phyloP scores from a whole-genome alignment of 352 stramenopile species.

The Globisporangium sylvaticum region DNA sequence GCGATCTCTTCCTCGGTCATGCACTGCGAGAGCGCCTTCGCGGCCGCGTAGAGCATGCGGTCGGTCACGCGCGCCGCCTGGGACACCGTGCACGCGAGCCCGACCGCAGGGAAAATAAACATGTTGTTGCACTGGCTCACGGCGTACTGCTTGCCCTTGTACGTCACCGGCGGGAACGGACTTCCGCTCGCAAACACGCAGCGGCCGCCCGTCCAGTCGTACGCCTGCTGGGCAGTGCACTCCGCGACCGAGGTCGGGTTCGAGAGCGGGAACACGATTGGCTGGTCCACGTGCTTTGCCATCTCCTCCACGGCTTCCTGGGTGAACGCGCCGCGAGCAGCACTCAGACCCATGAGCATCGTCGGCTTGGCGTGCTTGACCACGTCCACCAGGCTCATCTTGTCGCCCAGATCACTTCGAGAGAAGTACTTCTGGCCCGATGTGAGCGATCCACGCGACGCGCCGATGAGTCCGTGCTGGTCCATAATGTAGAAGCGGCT shows the following conservation, averaged over 20 bases:
- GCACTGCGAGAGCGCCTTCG: conserved; percentile 91
- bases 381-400: conserved; percentile 74
- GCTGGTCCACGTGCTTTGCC: conserved; percentile 80
- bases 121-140: conserved; percentile 95
- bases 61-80: conserved; percentile 84
- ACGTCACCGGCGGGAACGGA: conserved; percentile 92
- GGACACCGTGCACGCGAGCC: conserved; percentile 88
- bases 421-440: conserved; percentile 83
- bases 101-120: conserved; percentile 97
- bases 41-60: conserved; percentile 94
- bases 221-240: conserved; percentile 95
- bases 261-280: conserved; percentile 96
- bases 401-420: conserved; percentile 60
- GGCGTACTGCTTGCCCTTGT: conserved; percentile 76
- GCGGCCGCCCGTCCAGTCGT: conserved; percentile 94
- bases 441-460: conserved; percentile 45
- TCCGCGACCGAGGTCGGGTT: conserved; percentile 96
- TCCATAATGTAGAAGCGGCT: conserved; percentile 79
- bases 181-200: conserved; percentile 95
- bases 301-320: conserved; percentile 84
- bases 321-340: conserved; percentile 85
- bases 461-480: conserved; percentile 64
- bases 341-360: conserved; percentile 93
- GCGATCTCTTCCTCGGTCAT: conserved; percentile 91
- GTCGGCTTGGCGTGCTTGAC: conserved; percentile 90